Conservation (phyloP, 2,329 filamentous ascomycete species). For the Ceratocystis papillata region DNA sequence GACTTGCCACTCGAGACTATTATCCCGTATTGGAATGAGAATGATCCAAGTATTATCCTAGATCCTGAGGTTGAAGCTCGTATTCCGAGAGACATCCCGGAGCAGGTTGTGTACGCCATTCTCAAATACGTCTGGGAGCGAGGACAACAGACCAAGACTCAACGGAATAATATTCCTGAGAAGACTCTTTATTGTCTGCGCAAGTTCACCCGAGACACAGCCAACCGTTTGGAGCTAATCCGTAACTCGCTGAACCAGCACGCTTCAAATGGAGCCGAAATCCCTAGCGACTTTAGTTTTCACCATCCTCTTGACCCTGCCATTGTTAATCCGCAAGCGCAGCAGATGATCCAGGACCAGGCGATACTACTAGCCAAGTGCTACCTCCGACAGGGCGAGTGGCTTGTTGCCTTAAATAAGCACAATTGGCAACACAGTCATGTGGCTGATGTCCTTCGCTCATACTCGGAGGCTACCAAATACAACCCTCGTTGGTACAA, state of each 20-base stretch:
- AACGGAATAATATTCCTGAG: conserved; percentile 39
- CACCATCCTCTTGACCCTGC: conserved; percentile 38
- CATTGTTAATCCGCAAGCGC: conserved; percentile 40
- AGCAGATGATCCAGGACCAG: conserved; percentile 48
- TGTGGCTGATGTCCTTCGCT: conserved; percentile 78
- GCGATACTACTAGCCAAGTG: conserved; percentile 79
- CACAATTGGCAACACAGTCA: conserved; percentile 82
- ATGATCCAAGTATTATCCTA: conserved; percentile 24
- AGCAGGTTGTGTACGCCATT: conserved; percentile 88
- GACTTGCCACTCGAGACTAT: conserved; percentile 51
- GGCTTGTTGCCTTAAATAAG: conserved; percentile 76
- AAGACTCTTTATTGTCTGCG: conserved; percentile 49
- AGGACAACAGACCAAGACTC: conserved; percentile 46
- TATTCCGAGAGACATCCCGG: conserved; percentile 40
- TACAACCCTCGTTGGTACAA: conserved; percentile 97
- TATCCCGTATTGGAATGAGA: conserved; percentile 49
- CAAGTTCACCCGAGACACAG: conserved; percentile 50
- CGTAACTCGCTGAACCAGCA: conserved; percentile 42
- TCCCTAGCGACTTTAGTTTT: conserved; percentile 41
- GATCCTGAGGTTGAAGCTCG: conserved; percentile 26
- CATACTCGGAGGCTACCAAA: conserved; percentile 82
- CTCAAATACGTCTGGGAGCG: conserved; percentile 95
- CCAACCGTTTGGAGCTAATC: conserved; percentile 43
- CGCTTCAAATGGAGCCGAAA: conserved; percentile 37
- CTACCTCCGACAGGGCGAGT: conserved; percentile 92